Percentiles rank a stretch among this genome's conserved stretches.
These are phyloP conservation scores for Camelina sativa DNA, from an alignment of 345 rosid genomes.

Conservation along the genomic window DNA sequence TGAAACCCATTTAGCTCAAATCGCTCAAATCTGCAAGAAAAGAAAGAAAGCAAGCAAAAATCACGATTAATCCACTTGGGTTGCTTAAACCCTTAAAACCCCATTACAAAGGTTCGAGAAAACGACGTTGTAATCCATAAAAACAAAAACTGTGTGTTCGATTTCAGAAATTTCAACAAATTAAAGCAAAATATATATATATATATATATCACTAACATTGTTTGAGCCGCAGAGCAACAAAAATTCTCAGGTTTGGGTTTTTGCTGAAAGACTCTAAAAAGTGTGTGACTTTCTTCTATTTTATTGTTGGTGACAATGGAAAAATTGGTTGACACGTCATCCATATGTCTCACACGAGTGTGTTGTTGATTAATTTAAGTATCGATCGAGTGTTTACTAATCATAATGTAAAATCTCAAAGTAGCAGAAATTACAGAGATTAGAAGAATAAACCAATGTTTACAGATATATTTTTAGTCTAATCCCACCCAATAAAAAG, in stretches of 20 bases:
- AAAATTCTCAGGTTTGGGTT: neutral
- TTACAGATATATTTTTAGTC: conserved; percentile 10
- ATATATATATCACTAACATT: too few relatives aligned
- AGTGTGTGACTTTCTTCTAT: neutral
- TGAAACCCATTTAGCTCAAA: conserved; percentile 52
- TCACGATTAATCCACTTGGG: neutral
- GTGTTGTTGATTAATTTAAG: neutral
- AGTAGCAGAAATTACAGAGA: neutral
- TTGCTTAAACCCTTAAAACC: neutral
- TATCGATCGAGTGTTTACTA: neutral
- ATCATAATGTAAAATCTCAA: neutral
- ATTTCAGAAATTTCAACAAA: neutral
- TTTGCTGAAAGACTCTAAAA: neutral
- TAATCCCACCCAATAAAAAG: neutral
- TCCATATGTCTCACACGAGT: neutral
- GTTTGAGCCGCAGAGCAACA: neutral
- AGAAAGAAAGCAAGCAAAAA: neutral
- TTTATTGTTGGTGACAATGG: neutral
- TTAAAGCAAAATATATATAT: too few relatives aligned
- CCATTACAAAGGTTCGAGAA: neutral
- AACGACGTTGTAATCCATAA: neutral
- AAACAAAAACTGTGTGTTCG: neutral
- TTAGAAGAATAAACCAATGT: neutral
- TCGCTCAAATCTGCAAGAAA: neutral
- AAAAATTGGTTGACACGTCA: conserved; percentile 8